Base-by-base conservation (phyloP, 164 flowering plant genomes). In the Platanus orientalis region DNA sequence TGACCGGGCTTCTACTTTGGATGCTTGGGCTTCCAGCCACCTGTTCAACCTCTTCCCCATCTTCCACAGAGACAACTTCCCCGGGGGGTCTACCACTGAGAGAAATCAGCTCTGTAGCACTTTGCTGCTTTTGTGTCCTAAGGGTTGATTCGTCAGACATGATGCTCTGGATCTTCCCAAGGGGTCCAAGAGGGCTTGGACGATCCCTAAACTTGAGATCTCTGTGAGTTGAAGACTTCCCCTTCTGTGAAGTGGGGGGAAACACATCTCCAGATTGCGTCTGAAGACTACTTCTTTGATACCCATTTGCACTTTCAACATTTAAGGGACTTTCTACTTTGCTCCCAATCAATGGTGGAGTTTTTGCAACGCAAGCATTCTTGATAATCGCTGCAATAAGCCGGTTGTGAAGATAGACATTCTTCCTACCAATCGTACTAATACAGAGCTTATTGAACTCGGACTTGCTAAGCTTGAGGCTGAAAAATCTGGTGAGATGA, bases 21-120 rank as follows among this genome's bases (percentile, higher is more conserved):
- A 89, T 74, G 40, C 83, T 67, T 2, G 89, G 92, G 73, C 91
- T 88, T 47, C 74, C 86, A 1, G 80, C 72, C 59, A 68, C 42
- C 69, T 90, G 97, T 63, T 93, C 97, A 44, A 89, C 94, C 75
- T 92, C 97, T 78, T 92, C 97, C 29, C 97, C 96, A 52, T 87
- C 92, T 77, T 92, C 97, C 24, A 84, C 93, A 19, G 98, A 86
- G 9, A 66, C 75, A 53, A 85, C 84, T 73, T 89, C 93, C 53
- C 57, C 73, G 1, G 80, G 85, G 27, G 89, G 92, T 56, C 83
- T 78, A 71, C 97, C 88, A 30, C 84, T 82, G 23, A 80, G 83
- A 59, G 93, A 86, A 73, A 74, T 57, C 75, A 88, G 60, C 42
- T 83, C 92, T 1, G 85, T 75, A 3, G 81, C 76, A 76, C 85